Evolutionary conservation across 2,329 filamentous ascomycete species (phyloP).

Genomic region (Amylocarpus encephaloides): DNA sequence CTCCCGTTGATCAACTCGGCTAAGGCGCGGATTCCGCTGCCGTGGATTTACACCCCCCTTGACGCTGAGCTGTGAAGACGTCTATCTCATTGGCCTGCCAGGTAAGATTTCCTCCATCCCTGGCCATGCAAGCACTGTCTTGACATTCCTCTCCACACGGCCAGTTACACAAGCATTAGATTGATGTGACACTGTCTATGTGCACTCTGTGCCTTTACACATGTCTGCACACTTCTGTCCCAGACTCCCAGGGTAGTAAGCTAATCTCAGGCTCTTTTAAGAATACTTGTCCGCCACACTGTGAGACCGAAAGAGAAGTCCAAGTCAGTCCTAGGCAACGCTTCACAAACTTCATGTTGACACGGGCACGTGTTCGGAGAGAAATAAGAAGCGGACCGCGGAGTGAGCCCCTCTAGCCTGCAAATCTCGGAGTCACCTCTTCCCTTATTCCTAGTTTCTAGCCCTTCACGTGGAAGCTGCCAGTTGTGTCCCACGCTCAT

Average conservation of each 20-base stretch:
- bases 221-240: conserved; percentile 2
- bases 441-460: too few species aligned
- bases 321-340: neutral
- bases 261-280: conserved; percentile 13
- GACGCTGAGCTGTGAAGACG: neutral
- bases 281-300: conserved; percentile 10
- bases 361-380: conserved; percentile 3
- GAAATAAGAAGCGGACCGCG: neutral
- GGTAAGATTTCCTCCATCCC: conserved; percentile 7
- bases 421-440: too few species aligned
- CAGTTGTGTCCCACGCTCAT: too few species aligned
- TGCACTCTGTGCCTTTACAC: neutral
- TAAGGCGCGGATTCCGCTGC: conserved; percentile 7
- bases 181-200: conserved; percentile 10
- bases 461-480: too few species aligned
- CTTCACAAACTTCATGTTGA: neutral
- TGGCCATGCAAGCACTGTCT: conserved; percentile 5
- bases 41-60: neutral
- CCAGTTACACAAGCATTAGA: conserved; percentile 12
- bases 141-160: conserved; percentile 5
- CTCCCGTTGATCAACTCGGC: neutral
- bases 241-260: conserved; percentile 8
- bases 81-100: neutral
- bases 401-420: too few species aligned
- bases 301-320: neutral